phyloP scores from a whole-genome alignment of 2,329 filamentous ascomycete species.

The Nemania serpens region DNA sequence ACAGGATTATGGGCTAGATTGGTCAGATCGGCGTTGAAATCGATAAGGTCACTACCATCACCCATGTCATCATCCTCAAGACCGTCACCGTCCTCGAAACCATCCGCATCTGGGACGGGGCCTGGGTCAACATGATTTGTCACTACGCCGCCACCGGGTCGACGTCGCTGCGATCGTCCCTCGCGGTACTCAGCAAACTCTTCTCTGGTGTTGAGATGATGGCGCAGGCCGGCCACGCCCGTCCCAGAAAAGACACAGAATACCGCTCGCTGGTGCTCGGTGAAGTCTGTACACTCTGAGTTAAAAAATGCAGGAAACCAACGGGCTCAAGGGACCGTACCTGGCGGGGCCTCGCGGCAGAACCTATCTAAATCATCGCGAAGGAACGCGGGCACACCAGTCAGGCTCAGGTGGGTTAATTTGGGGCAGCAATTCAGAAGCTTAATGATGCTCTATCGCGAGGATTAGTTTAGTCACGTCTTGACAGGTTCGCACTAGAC shows the following conservation, averaged over 20 bases:
- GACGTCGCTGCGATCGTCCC: slow-evolving; percentile 25
- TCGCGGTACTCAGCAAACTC: slow-evolving; percentile 50
- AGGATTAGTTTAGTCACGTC: slow-evolving; percentile 18
- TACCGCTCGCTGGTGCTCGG: slow-evolving; percentile 89
- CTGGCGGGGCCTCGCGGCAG: slow-evolving; percentile 81
- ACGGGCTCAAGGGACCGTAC: slow-evolving; percentile 47
- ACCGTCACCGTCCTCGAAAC: slow-evolving; percentile 39
- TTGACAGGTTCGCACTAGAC: neutral
- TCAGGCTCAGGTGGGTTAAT: slow-evolving; percentile 91
- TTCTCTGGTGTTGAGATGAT: slow-evolving; percentile 69
- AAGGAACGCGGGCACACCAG: slow-evolving; percentile 89
- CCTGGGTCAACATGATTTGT: slow-evolving; percentile 20
- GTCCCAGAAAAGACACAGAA: slow-evolving; percentile 97
- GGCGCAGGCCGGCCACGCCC: slow-evolving; percentile 77
- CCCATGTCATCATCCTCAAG: slow-evolving; percentile 44
- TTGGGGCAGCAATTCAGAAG: slow-evolving; percentile 90
- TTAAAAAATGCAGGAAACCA: neutral
- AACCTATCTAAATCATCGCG: slow-evolving; percentile 82
- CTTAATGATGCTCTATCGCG: slow-evolving; percentile 77
- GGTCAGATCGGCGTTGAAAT: slow-evolving; percentile 32
- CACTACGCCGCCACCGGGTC: slow-evolving; percentile 19
- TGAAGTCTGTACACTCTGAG: slow-evolving; percentile 72
- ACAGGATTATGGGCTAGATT: slow-evolving; percentile 31
- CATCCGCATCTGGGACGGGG: slow-evolving; percentile 33
- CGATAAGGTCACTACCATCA: slow-evolving; percentile 41